Evolutionary conservation across 1,284 basidiomycete genomes (phyloP).

Genomic region (Amylostereum areolatum): DNA sequence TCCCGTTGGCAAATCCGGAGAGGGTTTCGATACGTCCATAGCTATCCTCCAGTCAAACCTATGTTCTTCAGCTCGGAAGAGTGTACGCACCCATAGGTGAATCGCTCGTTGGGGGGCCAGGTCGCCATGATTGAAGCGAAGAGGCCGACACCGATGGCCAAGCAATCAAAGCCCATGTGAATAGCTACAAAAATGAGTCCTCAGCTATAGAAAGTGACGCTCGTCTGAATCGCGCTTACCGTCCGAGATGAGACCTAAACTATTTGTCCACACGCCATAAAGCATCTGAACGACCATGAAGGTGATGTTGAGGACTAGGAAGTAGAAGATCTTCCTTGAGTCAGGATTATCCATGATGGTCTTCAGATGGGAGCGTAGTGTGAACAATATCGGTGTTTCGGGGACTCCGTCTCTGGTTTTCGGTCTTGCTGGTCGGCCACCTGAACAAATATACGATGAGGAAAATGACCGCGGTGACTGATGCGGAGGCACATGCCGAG

Average conservation of each 20-base stretch:
- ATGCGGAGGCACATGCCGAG: constrained; percentile 39
- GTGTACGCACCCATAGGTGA: constrained; percentile 82
- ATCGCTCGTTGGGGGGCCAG: constrained; percentile 91
- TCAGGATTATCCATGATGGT: constrained; percentile 88
- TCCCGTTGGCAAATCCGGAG: constrained; percentile 96
- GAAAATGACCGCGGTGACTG: constrained; percentile 1
- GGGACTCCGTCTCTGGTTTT: constrained; percentile 39
- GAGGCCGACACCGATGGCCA: constrained; percentile 94
- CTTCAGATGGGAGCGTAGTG: constrained; percentile 75
- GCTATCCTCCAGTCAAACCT: constrained; percentile 29
- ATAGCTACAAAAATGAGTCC: constrained; percentile 59
- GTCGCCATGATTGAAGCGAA: constrained; percentile 97
- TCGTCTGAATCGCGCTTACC: constrained; percentile 44
- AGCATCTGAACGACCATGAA: constrained; percentile 97
- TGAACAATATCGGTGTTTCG: constrained; percentile 49
- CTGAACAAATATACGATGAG: constrained; percentile 26
- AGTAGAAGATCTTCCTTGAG: constrained; percentile 95
- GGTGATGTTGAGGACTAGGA: constrained; percentile 89
- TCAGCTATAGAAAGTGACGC: too few species aligned
- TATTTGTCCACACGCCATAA: constrained; percentile 98
- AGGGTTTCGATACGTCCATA: constrained; percentile 98
- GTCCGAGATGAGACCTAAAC: constrained; percentile 93
- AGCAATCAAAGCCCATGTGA: constrained; percentile 99
- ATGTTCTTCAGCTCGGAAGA: constrained; percentile 1
- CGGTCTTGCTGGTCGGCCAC: constrained; percentile 46